Percentiles rank a stretch among this genome's conserved stretches.
Conservation (phyloP, 1,139 yeast genomes). For the Debaryomyces sp. region DNA sequence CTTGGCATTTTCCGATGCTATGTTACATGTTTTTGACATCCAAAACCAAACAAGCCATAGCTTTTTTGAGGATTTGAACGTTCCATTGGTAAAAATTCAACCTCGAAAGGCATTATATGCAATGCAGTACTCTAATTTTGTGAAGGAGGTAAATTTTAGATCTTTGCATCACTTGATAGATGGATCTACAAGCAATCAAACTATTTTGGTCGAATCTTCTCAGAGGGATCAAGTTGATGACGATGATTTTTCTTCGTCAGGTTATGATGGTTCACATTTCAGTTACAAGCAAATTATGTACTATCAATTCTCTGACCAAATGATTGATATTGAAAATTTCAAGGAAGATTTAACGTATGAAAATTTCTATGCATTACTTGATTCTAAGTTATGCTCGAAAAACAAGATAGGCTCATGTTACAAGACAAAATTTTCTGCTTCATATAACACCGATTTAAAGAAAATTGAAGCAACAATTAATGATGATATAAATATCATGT, state of each 20-base stretch:
- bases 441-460: slow-evolving; percentile 43
- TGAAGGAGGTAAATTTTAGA: slow-evolving; percentile 68
- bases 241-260: slow-evolving; percentile 15
- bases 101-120: slow-evolving; percentile 77
- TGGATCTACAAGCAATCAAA: slow-evolving; percentile 51
- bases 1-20: slow-evolving; percentile 57
- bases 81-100: slow-evolving; percentile 40
- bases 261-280: slow-evolving; percentile 20
- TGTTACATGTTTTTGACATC: slow-evolving; percentile 56
- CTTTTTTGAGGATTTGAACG: slow-evolving; percentile 33
- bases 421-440: slow-evolving; percentile 46
- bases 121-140: slow-evolving; percentile 65
- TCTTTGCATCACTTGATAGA: slow-evolving; percentile 60
- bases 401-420: slow-evolving; percentile 46
- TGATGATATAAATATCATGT: slow-evolving; percentile 48
- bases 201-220: slow-evolving; percentile 56
- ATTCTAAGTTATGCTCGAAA: slow-evolving; percentile 36
- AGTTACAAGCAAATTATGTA: slow-evolving; percentile 43
- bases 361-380: slow-evolving; percentile 21
- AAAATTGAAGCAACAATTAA: slow-evolving; percentile 27
- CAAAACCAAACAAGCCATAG: slow-evolving; percentile 24
- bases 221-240: slow-evolving; percentile 44
- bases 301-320: slow-evolving; percentile 70
- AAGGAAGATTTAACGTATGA: slow-evolving; percentile 2
- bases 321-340: slow-evolving; percentile 31